Evolutionary conservation across 768 basidiomycete species (phyloP).

Genomic region (Cyclocybe aegerita): DNA sequence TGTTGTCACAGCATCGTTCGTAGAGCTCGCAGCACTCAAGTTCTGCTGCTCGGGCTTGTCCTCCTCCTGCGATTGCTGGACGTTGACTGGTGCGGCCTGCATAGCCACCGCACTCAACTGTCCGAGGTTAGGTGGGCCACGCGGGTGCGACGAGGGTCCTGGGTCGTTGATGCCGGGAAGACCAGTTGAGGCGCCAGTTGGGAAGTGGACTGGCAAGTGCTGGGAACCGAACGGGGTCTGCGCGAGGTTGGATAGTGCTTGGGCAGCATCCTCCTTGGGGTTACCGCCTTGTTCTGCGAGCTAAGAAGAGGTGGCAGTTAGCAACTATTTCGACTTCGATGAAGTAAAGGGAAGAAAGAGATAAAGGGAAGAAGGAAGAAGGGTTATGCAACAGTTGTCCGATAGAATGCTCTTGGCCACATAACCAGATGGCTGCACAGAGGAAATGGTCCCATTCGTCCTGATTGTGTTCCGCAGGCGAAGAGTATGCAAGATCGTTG

Average conservation of each 20-base stretch:
- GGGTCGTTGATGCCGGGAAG: conserved; percentile 61
- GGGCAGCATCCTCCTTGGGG: conserved; percentile 62
- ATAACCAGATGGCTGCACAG: too few relatives aligned
- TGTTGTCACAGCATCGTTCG: conserved; percentile 1
- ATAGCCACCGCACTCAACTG: conserved; percentile 56
- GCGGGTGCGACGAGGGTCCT: conserved; percentile 72
- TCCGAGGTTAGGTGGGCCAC: conserved; percentile 63
- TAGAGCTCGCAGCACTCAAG: conserved; percentile 9
- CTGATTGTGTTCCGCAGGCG: too few relatives aligned
- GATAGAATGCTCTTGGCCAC: neutral
- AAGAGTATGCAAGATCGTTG: too few relatives aligned
- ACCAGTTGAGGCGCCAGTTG: conserved; percentile 27
- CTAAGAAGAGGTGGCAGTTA: conserved; percentile 24
- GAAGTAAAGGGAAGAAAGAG: conserved; percentile 1
- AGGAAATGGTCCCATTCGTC: too few relatives aligned
- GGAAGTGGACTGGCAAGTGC: conserved; percentile 32
- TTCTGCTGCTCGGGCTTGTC: conserved; percentile 12
- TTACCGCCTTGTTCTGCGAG: conserved; percentile 37
- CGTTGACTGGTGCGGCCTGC: conserved; percentile 37
- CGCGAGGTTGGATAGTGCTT: conserved; percentile 51
- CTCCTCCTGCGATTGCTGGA: conserved; percentile 19
- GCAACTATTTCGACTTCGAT: conserved; percentile 1
- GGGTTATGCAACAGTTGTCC: neutral
- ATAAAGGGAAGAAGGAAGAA: neutral
- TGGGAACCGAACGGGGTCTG: conserved; percentile 34